Conservation (phyloP, 2,329 filamentous ascomycete genomes). For the Calonectria henricotiae region DNA sequence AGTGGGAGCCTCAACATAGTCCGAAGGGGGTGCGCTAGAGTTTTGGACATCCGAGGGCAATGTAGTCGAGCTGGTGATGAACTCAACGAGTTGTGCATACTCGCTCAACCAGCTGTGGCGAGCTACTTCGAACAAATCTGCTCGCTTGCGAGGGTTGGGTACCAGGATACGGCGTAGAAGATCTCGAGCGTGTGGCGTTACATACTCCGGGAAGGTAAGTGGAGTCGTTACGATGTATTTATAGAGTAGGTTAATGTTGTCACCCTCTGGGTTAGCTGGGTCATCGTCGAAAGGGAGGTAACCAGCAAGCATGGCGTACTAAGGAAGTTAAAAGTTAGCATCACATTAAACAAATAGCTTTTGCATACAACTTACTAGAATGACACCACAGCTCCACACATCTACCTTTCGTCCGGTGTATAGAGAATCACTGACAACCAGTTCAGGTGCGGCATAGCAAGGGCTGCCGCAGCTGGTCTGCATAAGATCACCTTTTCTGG, state of each 20-base stretch:
- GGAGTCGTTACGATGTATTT: constrained; percentile 99
- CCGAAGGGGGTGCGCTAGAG: constrained; percentile 76
- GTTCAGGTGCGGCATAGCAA: constrained; percentile 96
- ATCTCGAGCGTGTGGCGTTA: constrained; percentile 95
- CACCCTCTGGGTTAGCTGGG: constrained; percentile 96
- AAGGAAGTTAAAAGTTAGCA: constrained; percentile 44
- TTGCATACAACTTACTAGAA: constrained; percentile 79
- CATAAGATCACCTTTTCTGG: constrained; percentile 94
- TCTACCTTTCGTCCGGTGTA: constrained; percentile 99
- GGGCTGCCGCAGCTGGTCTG: constrained; percentile 99
- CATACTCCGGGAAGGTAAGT: constrained; percentile 98
- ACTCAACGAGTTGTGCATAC: constrained; percentile 95
- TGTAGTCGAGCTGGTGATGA: constrained; percentile 96
- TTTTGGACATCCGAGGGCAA: constrained; percentile 89
- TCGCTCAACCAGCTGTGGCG: constrained; percentile 98
- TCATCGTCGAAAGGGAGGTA: constrained; percentile 99
- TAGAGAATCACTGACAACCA: constrained; percentile 96
- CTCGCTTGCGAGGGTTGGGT: constrained; percentile 93
- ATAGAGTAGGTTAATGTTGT: constrained; percentile 99
- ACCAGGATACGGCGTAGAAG: constrained; percentile 94
- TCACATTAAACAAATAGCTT: background rate
- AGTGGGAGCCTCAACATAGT: constrained; percentile 71
- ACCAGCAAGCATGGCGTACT: constrained; percentile 99
- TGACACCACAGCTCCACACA: constrained; percentile 99
- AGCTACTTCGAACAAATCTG: constrained; percentile 96